Conservation (phyloP, 345 rosid genomes). For the Trapa bicornis region DNA sequence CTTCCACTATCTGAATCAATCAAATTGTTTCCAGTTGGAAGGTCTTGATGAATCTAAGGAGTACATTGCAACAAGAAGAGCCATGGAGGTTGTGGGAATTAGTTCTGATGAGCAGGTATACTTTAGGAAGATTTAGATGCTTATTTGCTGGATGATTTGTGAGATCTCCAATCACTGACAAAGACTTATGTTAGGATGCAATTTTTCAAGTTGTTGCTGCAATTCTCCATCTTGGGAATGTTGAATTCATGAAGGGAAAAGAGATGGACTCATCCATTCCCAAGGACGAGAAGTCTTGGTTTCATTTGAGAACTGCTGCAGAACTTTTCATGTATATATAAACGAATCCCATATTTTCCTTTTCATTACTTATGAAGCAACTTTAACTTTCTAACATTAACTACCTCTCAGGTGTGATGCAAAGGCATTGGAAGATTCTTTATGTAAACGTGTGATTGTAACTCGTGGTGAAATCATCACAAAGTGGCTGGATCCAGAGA, state of each 20-base stretch:
- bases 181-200: slow-evolving; percentile 40
- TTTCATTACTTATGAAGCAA: background rate
- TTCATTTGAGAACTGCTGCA: slow-evolving; percentile 77
- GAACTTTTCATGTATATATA: slow-evolving; percentile 68
- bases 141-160: slow-evolving; percentile 4
- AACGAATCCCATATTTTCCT: background rate
- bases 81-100: slow-evolving; percentile 96
- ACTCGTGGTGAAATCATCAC: slow-evolving; percentile 98
- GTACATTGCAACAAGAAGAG: slow-evolving; percentile 68
- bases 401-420: slow-evolving; percentile 67
- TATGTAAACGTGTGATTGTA: slow-evolving; percentile 90
- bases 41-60: slow-evolving; percentile 76
- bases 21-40: slow-evolving; percentile 77
- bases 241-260: slow-evolving; percentile 84
- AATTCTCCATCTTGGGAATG: slow-evolving; percentile 85
- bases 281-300: slow-evolving; percentile 78
- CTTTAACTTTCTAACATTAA: slow-evolving; percentile 16
- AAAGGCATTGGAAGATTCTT: slow-evolving; percentile 86
- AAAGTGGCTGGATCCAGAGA: slow-evolving; percentile 86
- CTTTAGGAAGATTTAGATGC: slow-evolving; percentile 7
- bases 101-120: slow-evolving; percentile 78
- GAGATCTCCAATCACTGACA: slow-evolving; percentile 10
- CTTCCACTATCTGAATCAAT: slow-evolving; percentile 90
- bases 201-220: slow-evolving; percentile 92
- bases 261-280: slow-evolving; percentile 86